These are phyloP conservation scores for Boletus edulis DNA, from an alignment of 768 basidiomycete species.

Conservation along the genomic window DNA sequence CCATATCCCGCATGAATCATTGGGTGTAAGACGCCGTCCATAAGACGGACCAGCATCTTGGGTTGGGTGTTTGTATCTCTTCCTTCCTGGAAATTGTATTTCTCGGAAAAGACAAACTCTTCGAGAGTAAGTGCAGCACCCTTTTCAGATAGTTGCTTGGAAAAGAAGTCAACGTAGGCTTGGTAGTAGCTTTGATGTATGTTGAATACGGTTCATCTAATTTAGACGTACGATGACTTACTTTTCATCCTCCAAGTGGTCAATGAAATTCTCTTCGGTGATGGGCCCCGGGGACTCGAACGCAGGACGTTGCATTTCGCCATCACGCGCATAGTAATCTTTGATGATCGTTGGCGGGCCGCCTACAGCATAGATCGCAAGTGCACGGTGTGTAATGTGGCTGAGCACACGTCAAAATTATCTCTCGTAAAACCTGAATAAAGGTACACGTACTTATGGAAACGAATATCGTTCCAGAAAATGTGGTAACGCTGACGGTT, in stretches of 20 bases:
- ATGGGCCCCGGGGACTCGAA: constrained; percentile 25
- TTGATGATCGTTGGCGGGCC: constrained; percentile 21
- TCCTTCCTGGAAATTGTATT: constrained; percentile 22
- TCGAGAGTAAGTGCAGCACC: constrained; percentile 20
- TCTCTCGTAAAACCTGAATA: not conserved
- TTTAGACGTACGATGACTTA: not conserved
- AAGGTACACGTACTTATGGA: constrained; percentile 47
- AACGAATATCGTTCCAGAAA: constrained; percentile 43
- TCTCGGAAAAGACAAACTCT: constrained; percentile 31
- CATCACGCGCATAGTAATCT: constrained; percentile 26
- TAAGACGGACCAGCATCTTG: constrained; percentile 52
- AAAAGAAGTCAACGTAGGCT: constrained; percentile 28
- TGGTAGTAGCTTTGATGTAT: constrained; percentile 21
- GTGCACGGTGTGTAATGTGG: constrained; percentile 29
- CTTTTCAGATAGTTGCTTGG: constrained; percentile 11
- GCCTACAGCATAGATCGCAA: constrained; percentile 29
- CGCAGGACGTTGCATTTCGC: constrained; percentile 18
- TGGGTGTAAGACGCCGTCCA: constrained; percentile 53
- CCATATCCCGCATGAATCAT: constrained; percentile 64
- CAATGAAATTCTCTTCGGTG: constrained; percentile 20
- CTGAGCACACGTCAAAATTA: constrained; percentile 4
- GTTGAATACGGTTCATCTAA: not conserved
- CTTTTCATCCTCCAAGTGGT: constrained; percentile 28
- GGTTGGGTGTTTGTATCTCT: constrained; percentile 32
- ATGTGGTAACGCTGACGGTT: constrained; percentile 48